Evolutionary conservation across 129 eudicot genomes (phyloP), one percentile per base, ranked within the genome.

Genomic region (Centrapalus pauciflorus): DNA sequence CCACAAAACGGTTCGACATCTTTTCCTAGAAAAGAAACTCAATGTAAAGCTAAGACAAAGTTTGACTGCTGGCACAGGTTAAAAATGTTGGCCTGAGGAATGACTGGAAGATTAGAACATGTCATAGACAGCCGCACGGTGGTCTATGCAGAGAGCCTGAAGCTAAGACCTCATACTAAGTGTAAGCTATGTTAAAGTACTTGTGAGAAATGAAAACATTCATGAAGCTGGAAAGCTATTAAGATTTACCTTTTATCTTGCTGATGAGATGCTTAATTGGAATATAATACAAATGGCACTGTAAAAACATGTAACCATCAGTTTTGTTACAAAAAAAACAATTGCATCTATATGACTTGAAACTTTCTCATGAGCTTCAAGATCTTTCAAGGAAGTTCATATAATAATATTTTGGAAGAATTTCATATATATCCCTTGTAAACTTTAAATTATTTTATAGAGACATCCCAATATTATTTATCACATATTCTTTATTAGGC

Each of bases 261-360:
- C 67, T 76, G 78, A 70, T 6, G 71, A 61, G 35, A 64, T 66
- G 73, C 76, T 79, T 67, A 83, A 51, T 71, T 77, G 72, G 87
- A 76, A 79, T 77, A 79, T 68, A 80, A 51, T 61, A 85, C 56
- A 27, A 88, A 85, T 55, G 96, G 80, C 81, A 85, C 96, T 88
- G 87, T 75, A 78, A 58, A 56, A 17, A 49, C 23, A 66, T 30
- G 60, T 50, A 74, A 33, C 38, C 14, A n/a, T 74, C 55, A 74
- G 66, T 6, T 9, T 43, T 40, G 7, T 20, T 40, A 4, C 34
- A 28, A 28, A 64, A 21, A 28, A 41, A 11, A 14, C 32, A 20
- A n/a, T n/a, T n/a, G n/a, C 56, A 25, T 26, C 17, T 32, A 16
- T 19, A 13, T 26, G 16, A 19, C 16, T 34, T 24, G 63, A 49